Evolutionary conservation across 805 yeast species (phyloP), one percentile per base, ranked within the genome.

Genomic region (Candida boleticola): DNA sequence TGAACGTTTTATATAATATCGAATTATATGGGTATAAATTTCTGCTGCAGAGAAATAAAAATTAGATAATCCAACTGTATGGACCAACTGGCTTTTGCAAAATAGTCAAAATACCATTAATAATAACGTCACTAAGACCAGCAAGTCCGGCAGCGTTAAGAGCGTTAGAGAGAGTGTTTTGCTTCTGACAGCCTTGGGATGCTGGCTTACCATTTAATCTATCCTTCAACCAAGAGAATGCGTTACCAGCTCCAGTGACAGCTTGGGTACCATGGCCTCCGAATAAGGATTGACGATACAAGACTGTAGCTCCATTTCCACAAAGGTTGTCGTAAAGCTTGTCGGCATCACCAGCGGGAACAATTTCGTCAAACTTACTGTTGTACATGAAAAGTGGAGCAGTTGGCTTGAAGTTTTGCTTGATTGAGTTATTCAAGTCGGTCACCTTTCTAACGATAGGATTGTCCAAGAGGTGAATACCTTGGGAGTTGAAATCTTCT

Each of bases 241-340:
- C 62, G 10, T 48, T 52, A 13, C 48, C 46, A 14, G 46, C 39
- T 25, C 51, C 53, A 6, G 20, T 21, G 7, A 44, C 29, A 20
- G 25, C 29, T 30, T 57, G 61, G 18, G 57, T 42, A 21, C 51
- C 35, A 40, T 61, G 66, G 2, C 57, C 63, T 11, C 55, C 43
- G 7, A 36, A 35, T n/a, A 36, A 16, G 14, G 13, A n/a, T 36
- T 36, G 38, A 6, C 11, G 26, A 23, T 36, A 36, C 23, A 22
- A 4, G 19, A 36, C 16, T 11, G 20, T 13, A 4, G 19, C 38
- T 5, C 38, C 38, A 25, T 26, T 27, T 4, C 13, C 13, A 23
- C 38, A 36, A 5, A 36, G 23, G 5, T 17, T 9, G 11, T 36
- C 14, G 26, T 23, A 36, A n/a, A 36, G 18, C 19, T 11, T 9